A percentile compares a stretch with the other conserved stretches of the same genome.
phyloP scores from a whole-genome alignment of 306 rosid species.

The Calophaca sinica region DNA sequence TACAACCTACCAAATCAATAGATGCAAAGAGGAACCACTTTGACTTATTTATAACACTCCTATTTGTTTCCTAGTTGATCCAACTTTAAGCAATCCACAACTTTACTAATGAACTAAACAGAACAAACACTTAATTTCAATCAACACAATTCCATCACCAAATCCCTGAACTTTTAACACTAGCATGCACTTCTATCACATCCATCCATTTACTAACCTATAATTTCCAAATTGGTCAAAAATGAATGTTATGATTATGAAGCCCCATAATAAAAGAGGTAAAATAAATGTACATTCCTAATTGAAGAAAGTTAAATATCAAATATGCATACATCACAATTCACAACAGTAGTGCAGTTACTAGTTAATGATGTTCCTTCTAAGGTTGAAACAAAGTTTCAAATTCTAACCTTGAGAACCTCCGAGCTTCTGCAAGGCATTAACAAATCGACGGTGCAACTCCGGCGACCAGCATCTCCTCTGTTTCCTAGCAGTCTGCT shows the following conservation, averaged over 20 bases:
- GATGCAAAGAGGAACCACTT: no score
- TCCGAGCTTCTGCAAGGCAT: constrained; percentile 93
- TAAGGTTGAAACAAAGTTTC: constrained; percentile 11
- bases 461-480: constrained; percentile 99
- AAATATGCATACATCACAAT: constrained; percentile 8
- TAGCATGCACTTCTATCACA: constrained; percentile 4
- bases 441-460: constrained; percentile 83
- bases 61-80: constrained; percentile 36
- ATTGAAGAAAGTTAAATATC: constrained; percentile 33
- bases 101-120: constrained; percentile 19
- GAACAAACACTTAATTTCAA: constrained; percentile 42
- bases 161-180: constrained; percentile 13
- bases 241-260: constrained; percentile 9
- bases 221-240: constrained; percentile 30
- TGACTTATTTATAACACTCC: constrained; percentile 25
- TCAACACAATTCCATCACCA: constrained; percentile 36
- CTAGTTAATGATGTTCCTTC: constrained; percentile 6
- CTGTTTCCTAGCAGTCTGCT: constrained; percentile 75
- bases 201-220: constrained; percentile 35
- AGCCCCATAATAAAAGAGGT: constrained; percentile 10
- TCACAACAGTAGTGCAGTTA: not conserved
- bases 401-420: constrained; percentile 89
- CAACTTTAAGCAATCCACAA: constrained; percentile 34
- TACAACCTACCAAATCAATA: constrained; percentile 31
- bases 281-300: constrained; percentile 38